Base-by-base conservation (phyloP, 768 basidiomycete genomes). In the Pisolithus tinctorius region DNA sequence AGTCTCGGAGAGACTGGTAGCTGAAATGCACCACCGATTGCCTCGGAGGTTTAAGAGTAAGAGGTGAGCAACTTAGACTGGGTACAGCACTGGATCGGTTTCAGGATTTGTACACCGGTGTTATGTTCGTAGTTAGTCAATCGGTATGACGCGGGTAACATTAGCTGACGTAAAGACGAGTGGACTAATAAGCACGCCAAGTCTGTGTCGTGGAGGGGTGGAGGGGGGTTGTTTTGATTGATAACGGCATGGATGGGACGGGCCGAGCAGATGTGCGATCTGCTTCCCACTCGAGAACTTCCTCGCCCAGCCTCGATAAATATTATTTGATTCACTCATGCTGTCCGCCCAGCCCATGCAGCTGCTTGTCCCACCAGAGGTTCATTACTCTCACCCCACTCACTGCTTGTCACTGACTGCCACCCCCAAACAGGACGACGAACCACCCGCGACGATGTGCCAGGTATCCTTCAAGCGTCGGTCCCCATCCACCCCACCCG, bases 321-420 rank as follows among this genome's bases (percentile, higher is more conserved):
- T 20, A 20, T 20, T 20, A 20, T 20, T 20, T 20, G 20, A 20
- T 20, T 20, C 20, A 20, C 20, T 20, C 20, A 74, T 71, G 72
- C 66, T 74, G 53, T 69, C 69, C 37, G 61, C 71, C 13, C 65
- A 52, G 54, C 73, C 71, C 37, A 73, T 71, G 67, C 64, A 63
- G 27, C 65, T 57, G 37, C 53, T 68, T 29, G 53, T 29, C 61
- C 56, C 30, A 23, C 9, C 38, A 6, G 17, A 20, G n/a, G 39
- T n/a, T 9, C n/a, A 4, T 27, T 36, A 7, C 46, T 16, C 26
- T 53, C 43, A 13, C 40, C 48, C 4, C 27, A 39, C 13, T 42
- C 43, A n/a, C 51, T 52, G 31, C 14, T 45, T 11, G 49, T 55
- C 2, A 45, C 54, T 29, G 37, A 48, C 10, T 40, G 54, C 54